Conservation (phyloP, 2,329 filamentous ascomycete species). For the Calonectria ilicicola region DNA sequence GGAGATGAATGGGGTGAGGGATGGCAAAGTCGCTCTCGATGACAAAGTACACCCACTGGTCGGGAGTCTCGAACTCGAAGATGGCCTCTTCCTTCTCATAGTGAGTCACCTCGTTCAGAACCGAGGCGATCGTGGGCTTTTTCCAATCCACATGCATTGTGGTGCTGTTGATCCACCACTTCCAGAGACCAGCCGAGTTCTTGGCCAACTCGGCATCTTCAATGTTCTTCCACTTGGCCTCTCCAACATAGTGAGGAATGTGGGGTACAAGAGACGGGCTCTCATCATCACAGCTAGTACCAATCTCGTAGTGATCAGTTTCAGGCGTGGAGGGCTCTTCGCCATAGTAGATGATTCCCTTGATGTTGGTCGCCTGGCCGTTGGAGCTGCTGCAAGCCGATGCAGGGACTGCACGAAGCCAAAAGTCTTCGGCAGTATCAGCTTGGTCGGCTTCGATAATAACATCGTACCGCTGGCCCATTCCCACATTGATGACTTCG, state of each 20-base stretch:
- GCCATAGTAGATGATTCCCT: conserved; percentile 61
- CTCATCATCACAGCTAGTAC: conserved; percentile 51
- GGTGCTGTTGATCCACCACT: conserved; percentile 56
- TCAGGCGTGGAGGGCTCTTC: conserved; percentile 27
- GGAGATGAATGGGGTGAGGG: conserved; percentile 51
- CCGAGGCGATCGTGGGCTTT: conserved; percentile 37
- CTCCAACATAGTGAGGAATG: conserved; percentile 47
- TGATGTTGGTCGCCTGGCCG: conserved; percentile 55
- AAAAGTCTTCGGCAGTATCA: conserved; percentile 54
- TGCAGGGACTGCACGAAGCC: conserved; percentile 61
- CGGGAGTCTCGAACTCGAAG: conserved; percentile 41
- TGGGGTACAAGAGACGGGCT: conserved; percentile 50
- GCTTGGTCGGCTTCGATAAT: conserved; percentile 55
- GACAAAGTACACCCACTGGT: conserved; percentile 47
- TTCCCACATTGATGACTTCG: conserved; percentile 41
- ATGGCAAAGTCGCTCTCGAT: conserved; percentile 39
- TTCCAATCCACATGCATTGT: conserved; percentile 44
- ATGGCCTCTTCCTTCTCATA: conserved; percentile 40
- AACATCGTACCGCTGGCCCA: conserved; percentile 58
- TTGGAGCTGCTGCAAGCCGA: conserved; percentile 53
- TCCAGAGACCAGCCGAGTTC: conserved; percentile 50
- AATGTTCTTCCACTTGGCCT: conserved; percentile 41
- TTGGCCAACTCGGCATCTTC: conserved; percentile 38
- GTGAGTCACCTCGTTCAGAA: conserved; percentile 28
- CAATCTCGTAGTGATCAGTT: conserved; percentile 21